Base-by-base conservation (phyloP, 768 basidiomycete species). In the Lentinula edodes region DNA sequence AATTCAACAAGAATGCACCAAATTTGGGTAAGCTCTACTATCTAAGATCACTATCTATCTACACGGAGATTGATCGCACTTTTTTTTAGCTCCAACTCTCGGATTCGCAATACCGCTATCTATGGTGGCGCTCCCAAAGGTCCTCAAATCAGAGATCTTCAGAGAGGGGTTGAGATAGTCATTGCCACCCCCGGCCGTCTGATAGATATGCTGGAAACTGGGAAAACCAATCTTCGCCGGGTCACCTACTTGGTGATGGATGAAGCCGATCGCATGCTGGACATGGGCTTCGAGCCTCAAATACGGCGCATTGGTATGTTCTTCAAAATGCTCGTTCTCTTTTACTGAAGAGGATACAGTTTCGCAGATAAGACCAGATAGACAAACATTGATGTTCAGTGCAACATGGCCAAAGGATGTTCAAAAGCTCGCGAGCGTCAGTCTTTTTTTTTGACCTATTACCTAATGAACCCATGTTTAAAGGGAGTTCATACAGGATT, bases 281-380 rank as follows among this genome's bases (percentile, higher is more conserved):
- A 99, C 80, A 99, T 99, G 97, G 97, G 97, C 82, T 99, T 99
- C 78, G 97, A 99, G 78, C 97, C 97, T 58, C 97, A 99, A 74
- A 98, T 99, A 72, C 84, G 95, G 71, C 98, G 98, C 79, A 98
- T 99, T 66, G 92, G 98, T 66, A 81, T 88, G 67, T 56, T 55
- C 12, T 16, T 32, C 5, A 48, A 13, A 35, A 34, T 1, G 6
- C 6, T 15, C 13, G 16, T 6, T 3, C 2, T 7, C 15, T 6
- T 6, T 56, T 15, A 43, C n/a, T 28, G 28, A 42, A 13, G 28
- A 6, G 5, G 20, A 56, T 10, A 16, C 16, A 56, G 55, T 56
- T 15, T 56, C 55, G 5, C 97, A 99, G 75, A 95, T 99, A 70
- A 88, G 97, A 43, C 97, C 97, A 46, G 97, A 99, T 79, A 86